phyloP scores from a whole-genome alignment of 768 basidiomycete genomes.

The Hydnum rufescens region DNA sequence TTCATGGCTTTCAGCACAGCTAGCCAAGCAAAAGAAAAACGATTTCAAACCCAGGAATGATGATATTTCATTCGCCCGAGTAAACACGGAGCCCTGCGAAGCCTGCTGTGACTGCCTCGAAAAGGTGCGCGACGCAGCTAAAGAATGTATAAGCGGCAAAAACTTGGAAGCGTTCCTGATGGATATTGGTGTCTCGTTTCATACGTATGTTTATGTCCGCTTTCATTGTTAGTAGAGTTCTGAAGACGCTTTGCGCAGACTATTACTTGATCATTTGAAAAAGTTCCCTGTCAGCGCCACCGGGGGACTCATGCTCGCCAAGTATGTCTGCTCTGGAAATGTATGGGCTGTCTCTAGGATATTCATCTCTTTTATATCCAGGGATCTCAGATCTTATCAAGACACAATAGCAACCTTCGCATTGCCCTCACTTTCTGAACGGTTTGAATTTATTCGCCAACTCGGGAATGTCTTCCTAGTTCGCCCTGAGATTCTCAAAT shows the following conservation, averaged over 20 bases:
- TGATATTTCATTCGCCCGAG: conserved; percentile 81
- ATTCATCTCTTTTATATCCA: conserved; percentile 17
- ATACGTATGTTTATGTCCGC: conserved; percentile 34
- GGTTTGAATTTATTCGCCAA: conserved; percentile 95
- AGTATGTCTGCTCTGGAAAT: conserved; percentile 33
- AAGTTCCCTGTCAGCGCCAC: conserved; percentile 95
- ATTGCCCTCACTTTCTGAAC: conserved; percentile 69
- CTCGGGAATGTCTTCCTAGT: conserved; percentile 95
- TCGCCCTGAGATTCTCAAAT: conserved; percentile 82
- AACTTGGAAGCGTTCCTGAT: conserved; percentile 84
- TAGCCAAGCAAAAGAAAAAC: conserved; percentile 82
- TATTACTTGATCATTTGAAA: conserved; percentile 82
- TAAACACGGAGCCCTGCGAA: conserved; percentile 84
- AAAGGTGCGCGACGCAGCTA: conserved; percentile 56
- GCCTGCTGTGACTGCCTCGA: conserved; percentile 72
- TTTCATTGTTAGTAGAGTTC: background rate
- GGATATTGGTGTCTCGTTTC: conserved; percentile 87
- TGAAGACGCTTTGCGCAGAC: conserved; percentile 23
- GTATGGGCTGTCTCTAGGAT: background rate
- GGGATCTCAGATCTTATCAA: conserved; percentile 93
- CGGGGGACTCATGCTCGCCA: conserved; percentile 94
- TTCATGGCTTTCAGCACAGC: conserved; percentile 50
- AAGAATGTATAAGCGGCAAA: conserved; percentile 68
- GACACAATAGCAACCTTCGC: conserved; percentile 69
- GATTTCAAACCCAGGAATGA: conserved; percentile 97